Base-by-base conservation (phyloP, 2,329 filamentous ascomycete genomes). In the Aphanocladium album region DNA sequence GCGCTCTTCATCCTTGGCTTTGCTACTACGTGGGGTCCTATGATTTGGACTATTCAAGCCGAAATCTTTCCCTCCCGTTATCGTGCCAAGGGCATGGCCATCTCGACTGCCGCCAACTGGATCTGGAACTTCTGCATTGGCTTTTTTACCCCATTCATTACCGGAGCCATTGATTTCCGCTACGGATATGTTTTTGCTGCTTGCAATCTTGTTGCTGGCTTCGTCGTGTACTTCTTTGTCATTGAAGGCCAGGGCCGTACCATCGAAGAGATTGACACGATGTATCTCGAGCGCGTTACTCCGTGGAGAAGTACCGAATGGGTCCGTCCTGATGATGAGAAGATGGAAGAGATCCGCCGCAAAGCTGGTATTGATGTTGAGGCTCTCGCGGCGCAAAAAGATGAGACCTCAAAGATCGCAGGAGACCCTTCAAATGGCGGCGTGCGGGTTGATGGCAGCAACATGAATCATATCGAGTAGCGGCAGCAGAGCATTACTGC, bases 111-210 rank as follows among this genome's bases (percentile, higher is more conserved):
- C 0, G 81, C 79, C 66, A 88, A 88, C 72, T 88, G 86, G 86
- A 76, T 80, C 35, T 90, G 86, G 86, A 90, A 91, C 72, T 92
- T 92, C 74, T 79, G 90, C 64, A 81, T 87, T 62, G 84, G 84
- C 0, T 93, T 93, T 77, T 91, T 91, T 77, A 91, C 90, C 0
- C 88, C 89, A 0, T 92, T 91, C 73, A 92, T 93, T 69, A 89
- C 86, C 0, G 76, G 79, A 0, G 82, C 83, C 3, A 92, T 92
- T 59, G 83, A 88, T 65, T 92, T 88, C 73, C 80, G 80, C 1
- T 90, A 90, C 67, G 89, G 89, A 2, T 90, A 91, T 64, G 85
- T 93, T 33, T 92, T 92, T 72, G 89, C 88, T 0, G 87, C 80
- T 0, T 91, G 88, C 69, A 89, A 89, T 66, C 75, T 90, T 19